These are phyloP conservation scores for Fusarium sp. DNA, from an alignment of 2,329 filamentous ascomycete genomes.

Conservation along the genomic window DNA sequence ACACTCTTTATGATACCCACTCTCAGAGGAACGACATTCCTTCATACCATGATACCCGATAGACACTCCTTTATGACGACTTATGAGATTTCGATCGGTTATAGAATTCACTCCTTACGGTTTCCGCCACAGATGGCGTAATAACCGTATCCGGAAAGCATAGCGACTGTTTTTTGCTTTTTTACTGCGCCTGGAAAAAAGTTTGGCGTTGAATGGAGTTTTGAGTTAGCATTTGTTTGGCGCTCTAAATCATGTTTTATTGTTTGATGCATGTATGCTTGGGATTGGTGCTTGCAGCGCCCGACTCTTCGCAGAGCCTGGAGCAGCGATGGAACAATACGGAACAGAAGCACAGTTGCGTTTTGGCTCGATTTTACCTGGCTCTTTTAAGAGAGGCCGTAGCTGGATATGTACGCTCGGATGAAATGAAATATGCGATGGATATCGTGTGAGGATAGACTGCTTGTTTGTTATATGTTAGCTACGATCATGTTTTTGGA, in stretches of 20 bases:
- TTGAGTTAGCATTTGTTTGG: conserved; percentile 39
- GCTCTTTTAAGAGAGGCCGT: neutral
- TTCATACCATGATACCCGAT: conserved; percentile 47
- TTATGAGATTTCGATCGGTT: conserved; percentile 48
- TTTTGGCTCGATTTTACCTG: conserved; percentile 8
- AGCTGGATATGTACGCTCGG: conserved; percentile 22
- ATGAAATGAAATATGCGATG: conserved; percentile 10
- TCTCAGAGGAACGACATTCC: conserved; percentile 39
- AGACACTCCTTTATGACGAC: conserved; percentile 51
- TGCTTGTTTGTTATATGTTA: conserved; percentile 14
- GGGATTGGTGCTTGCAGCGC: conserved; percentile 24
- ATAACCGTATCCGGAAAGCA: conserved; percentile 60
- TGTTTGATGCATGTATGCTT: conserved; percentile 13
- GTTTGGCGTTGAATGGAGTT: conserved; percentile 40
- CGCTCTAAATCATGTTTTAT: conserved; percentile 30
- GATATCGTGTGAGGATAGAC: conserved; percentile 30
- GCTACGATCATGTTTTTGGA: neutral
- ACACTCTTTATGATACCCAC: conserved; percentile 48
- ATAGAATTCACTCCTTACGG: conserved; percentile 59
- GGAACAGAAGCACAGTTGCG: conserved; percentile 31
- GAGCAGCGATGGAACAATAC: conserved; percentile 29
- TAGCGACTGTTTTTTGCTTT: conserved; percentile 58
- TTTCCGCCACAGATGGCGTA: conserved; percentile 47
- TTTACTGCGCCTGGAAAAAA: conserved; percentile 38
- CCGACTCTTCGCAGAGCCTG: conserved; percentile 26